Evolutionary conservation across 2,329 filamentous ascomycete genomes (phyloP).

Genomic region (Phoma sp.): DNA sequence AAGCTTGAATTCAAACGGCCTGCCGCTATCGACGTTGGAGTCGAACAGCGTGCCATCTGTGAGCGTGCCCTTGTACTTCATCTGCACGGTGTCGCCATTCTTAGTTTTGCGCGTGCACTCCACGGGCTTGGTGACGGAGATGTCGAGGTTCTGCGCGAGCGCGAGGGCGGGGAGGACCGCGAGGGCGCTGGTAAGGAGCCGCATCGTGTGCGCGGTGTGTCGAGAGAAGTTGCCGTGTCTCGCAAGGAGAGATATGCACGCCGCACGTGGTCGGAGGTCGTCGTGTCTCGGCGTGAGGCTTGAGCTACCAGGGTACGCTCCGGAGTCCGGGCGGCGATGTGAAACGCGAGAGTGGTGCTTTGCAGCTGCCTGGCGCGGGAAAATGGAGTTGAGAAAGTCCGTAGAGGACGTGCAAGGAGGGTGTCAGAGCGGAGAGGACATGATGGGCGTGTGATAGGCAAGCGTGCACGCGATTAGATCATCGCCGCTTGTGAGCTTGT

Average conservation of each 20-base stretch:
- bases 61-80: slow-evolving; percentile 61
- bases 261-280: slow-evolving; percentile 6
- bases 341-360: slow-evolving; percentile 7
- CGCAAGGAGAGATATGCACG: background rate
- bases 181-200: slow-evolving; percentile 32
- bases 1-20: slow-evolving; percentile 80
- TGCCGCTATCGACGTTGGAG: slow-evolving; percentile 77
- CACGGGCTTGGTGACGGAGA: slow-evolving; percentile 53
- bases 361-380: background rate
- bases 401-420: background rate
- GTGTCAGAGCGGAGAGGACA: background rate
- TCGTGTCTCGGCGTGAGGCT: slow-evolving; percentile 8
- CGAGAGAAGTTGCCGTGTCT: slow-evolving; percentile 1
- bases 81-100: slow-evolving; percentile 56
- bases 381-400: background rate
- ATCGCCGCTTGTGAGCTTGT: slow-evolving; percentile 1
- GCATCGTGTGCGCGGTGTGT: slow-evolving; percentile 32
- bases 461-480: slow-evolving; percentile 7
- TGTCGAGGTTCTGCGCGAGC: slow-evolving; percentile 42
- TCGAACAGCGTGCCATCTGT: slow-evolving; percentile 81
- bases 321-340: slow-evolving; percentile 10
- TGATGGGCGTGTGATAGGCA: background rate
- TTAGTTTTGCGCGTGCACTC: slow-evolving; percentile 55
- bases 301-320: slow-evolving; percentile 6
- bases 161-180: slow-evolving; percentile 31